Evolutionary conservation across 1,284 basidiomycete genomes (phyloP).

Genomic region (Ceratobasidium sp.): DNA sequence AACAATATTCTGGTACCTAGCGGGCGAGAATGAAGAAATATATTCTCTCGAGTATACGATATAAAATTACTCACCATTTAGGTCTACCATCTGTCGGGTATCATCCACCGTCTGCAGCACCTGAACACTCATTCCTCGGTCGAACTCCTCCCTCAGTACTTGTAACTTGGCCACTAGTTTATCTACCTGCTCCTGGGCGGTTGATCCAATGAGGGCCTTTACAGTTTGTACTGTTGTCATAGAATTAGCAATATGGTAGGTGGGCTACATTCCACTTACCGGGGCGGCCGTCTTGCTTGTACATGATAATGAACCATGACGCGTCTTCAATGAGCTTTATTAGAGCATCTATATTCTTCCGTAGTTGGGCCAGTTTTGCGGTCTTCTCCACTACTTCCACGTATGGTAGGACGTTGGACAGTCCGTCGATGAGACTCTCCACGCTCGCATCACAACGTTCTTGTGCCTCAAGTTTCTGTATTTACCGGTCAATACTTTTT

Average conservation of each 20-base stretch:
- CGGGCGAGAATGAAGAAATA: too few species aligned
- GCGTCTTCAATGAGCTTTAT: slow-evolving; percentile 5
- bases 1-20: too few species aligned
- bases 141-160: not conserved
- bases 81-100: not conserved
- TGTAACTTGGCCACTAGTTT: not conserved
- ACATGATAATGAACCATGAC: not conserved
- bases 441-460: slow-evolving; percentile 9
- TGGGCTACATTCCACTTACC: not conserved
- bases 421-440: not conserved
- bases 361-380: not conserved
- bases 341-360: not conserved
- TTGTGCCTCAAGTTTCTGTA: not conserved
- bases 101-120: not conserved
- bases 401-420: not conserved
- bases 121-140: not conserved
- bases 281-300: not conserved
- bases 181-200: slow-evolving; percentile 8
- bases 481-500: too few species aligned
- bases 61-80: not conserved
- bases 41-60: too few species aligned
- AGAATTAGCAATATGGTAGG: not conserved
- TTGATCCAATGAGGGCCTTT: not conserved
- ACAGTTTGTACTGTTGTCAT: not conserved
- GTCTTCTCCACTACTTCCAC: not conserved